phyloP scores from a whole-genome alignment of 192 early-diverging fungal genomes.

The Umbelopsis sp. region DNA sequence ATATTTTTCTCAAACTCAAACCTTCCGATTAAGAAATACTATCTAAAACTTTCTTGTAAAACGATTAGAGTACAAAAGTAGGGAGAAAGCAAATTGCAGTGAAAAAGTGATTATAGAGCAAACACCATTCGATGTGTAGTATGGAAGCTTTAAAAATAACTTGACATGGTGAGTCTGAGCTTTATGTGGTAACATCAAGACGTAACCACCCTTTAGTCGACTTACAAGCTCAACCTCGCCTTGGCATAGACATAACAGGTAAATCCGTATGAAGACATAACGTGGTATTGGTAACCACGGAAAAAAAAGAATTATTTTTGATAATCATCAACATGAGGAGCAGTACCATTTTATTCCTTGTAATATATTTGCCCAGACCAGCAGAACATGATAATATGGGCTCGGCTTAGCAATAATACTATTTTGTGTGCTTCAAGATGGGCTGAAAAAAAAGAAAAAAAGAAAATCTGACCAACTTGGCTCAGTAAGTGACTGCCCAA shows the following conservation, averaged over 20 bases:
- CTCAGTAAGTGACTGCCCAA: constrained; percentile 12
- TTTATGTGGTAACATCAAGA: not conserved
- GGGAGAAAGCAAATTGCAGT: not conserved
- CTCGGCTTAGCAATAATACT: not conserved
- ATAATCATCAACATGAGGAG: no score
- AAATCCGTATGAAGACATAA: not conserved
- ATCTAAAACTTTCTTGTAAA: not conserved
- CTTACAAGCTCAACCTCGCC: not conserved
- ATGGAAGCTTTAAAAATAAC: no score
- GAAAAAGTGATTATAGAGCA: no score
- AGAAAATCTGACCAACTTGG: no score
- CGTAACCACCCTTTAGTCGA: not conserved
- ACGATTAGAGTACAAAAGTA: not conserved
- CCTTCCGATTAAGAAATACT: not conserved
- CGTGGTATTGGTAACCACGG: not conserved
- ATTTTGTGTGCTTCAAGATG: not conserved
- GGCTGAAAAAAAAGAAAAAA: not conserved
- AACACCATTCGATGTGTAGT: no score
- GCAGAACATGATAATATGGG: not conserved
- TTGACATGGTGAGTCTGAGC: no score
- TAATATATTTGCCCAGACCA: not conserved
- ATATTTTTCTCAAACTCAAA: constrained; percentile 2
- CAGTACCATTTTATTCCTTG: not conserved
- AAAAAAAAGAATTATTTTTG: not conserved
- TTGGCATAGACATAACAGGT: not conserved